Conservation (phyloP, 2,329 filamentous ascomycete genomes). For the Fusarium nurragi region DNA sequence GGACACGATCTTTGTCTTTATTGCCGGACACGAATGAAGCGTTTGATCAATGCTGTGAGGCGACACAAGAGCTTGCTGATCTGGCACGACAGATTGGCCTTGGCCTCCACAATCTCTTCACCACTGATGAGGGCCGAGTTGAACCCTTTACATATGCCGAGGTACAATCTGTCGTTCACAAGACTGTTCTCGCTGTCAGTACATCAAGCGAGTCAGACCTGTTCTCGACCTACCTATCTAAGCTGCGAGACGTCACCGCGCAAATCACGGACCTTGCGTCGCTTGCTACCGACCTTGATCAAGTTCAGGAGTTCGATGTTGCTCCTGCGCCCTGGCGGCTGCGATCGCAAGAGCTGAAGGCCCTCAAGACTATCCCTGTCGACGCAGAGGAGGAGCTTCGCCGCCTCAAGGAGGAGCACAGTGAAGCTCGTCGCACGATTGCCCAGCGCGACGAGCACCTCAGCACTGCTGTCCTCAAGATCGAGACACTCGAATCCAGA, state of each 20-base stretch:
- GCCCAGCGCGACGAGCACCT: conserved; percentile 82
- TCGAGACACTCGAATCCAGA: conserved; percentile 88
- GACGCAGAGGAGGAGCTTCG: conserved; percentile 88
- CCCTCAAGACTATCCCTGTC: conserved; percentile 80
- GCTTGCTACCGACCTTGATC: conserved; percentile 74
- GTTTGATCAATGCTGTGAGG: conserved; percentile 75
- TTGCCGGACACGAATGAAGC: conserved; percentile 71
- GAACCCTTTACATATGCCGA: conserved; percentile 75
- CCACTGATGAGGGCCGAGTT: conserved; percentile 73
- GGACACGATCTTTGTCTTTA: conserved; percentile 77
- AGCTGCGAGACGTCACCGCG: conserved; percentile 70
- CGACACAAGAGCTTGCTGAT: conserved; percentile 71
- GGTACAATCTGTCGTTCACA: conserved; percentile 69
- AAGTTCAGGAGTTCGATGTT: conserved; percentile 82
- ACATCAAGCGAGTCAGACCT: conserved; percentile 71
- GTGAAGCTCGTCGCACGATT: conserved; percentile 77
- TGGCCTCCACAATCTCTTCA: conserved; percentile 71
- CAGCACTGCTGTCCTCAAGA: conserved; percentile 88
- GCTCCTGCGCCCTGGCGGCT: conserved; percentile 82
- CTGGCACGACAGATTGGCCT: conserved; percentile 74
- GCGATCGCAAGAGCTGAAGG: conserved; percentile 81
- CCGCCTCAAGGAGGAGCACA: conserved; percentile 80
- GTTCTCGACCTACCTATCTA: conserved; percentile 73
- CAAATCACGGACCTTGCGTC: conserved; percentile 76
- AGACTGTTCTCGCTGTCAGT: conserved; percentile 59